Evolutionary conservation across 2,329 filamentous ascomycete genomes (phyloP), one percentile per base, ranked within the genome.

Genomic region (Alternaria brassicicola): DNA sequence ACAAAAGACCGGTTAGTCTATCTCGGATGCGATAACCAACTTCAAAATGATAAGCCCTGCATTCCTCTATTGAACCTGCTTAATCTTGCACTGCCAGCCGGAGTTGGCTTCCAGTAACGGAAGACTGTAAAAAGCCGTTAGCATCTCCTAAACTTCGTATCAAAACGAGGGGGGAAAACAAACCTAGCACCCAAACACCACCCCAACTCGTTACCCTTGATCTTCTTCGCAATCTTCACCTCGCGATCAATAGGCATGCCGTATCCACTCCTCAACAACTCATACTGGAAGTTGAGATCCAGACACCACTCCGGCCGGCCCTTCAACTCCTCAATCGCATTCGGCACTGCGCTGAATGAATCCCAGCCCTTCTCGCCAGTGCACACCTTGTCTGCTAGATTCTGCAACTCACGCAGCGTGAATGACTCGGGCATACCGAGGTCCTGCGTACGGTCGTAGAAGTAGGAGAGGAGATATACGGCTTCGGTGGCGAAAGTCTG

Each of bases 341-440:
- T 88, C 6, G 90, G 88, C 21, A 97, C 84, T 56, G 85, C 85
- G 54, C 85, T 82, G 74, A 99, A 99, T 0, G 91, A 84, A 65
- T 89, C 88, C 95, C 95, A 99, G 31, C 84, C 83, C 17, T 82
- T 73, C 75, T 90, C 86, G 30, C 93, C 93, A 57, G 86, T 86
- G 78, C 95, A 99, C 10, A 99, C 96, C 38, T 89, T 89, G 64
- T 88, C 84, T 0, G 95, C 88, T 17, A 98, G 86, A 61, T 96
- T 91, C 72, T 93, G 89, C 72, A 99, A 85, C 82, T 99, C 95
- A 48, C 89, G 86, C 31, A 99, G 82, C 1, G 93, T 97, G 79
- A 98, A 99, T 6, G 91, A 93, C 67, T 97, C 93, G n/a, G 96
- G 95, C 93, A 99, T 98, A 66, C 96, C 96, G 10, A 99, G 87